phyloP scores from a whole-genome alignment of 2,329 filamentous ascomycete genomes.

The Cytospora schulzeri region DNA sequence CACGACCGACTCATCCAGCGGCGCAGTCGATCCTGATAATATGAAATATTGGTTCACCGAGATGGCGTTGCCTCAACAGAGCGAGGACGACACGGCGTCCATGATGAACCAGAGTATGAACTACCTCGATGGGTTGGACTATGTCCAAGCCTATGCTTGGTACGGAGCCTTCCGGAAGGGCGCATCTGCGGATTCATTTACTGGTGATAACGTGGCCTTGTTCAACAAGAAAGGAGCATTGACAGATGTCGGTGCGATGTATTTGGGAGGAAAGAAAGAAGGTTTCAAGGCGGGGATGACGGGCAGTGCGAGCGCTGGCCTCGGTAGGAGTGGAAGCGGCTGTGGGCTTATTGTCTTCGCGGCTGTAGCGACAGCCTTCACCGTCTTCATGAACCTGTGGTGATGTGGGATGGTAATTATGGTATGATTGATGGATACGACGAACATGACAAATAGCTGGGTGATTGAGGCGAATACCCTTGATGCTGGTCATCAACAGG shows the following conservation, averaged over 20 bases:
- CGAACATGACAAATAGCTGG: background rate
- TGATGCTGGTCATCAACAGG: background rate
- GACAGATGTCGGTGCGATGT: slow-evolving; percentile 42
- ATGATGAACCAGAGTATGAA: slow-evolving; percentile 46
- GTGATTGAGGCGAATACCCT: background rate
- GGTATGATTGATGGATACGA: background rate
- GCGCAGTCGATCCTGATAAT: slow-evolving; percentile 28
- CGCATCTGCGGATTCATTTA: slow-evolving; percentile 43
- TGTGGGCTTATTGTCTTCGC: slow-evolving; percentile 9
- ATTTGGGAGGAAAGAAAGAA: slow-evolving; percentile 42
- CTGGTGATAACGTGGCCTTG: slow-evolving; percentile 41
- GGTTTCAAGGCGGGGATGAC: slow-evolving; percentile 41
- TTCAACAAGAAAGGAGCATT: slow-evolving; percentile 42
- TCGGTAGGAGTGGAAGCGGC: slow-evolving; percentile 1
- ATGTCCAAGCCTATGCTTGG: slow-evolving; percentile 45
- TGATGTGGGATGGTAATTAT: background rate
- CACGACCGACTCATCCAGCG: slow-evolving; percentile 11
- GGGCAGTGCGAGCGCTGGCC: slow-evolving; percentile 13
- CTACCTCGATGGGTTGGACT: slow-evolving; percentile 39
- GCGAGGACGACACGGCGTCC: slow-evolving; percentile 38
- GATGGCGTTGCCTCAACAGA: slow-evolving; percentile 41
- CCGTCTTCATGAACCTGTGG: slow-evolving; percentile 5
- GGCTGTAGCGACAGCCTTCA: background rate
- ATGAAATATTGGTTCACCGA: slow-evolving; percentile 44
- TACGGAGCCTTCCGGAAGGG: slow-evolving; percentile 43